Percentiles rank a stretch among this genome's conserved stretches.
These are phyloP conservation scores for Funneliformis mosseae DNA, from an alignment of 192 early-diverging fungal species.

Conservation along the genomic window DNA sequence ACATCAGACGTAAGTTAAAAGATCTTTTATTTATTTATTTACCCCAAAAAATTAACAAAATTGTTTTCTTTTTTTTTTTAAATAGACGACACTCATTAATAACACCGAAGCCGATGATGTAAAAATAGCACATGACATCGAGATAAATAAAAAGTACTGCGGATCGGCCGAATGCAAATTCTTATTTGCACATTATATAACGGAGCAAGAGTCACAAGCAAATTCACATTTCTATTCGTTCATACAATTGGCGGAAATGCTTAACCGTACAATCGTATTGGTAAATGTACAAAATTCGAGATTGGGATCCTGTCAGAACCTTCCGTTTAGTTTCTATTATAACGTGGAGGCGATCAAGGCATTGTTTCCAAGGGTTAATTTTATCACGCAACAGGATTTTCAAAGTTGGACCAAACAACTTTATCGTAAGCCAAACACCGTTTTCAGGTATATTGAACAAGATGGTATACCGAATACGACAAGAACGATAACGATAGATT, in stretches of 20 bases:
- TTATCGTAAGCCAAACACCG: neutral
- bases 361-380: neutral
- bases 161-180: neutral
- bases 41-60: too few species aligned
- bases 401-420: neutral
- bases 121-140: neutral
- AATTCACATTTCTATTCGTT: neutral
- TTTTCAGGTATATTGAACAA: neutral
- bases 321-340: slow-evolving; percentile 18
- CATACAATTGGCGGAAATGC: neutral
- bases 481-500: neutral
- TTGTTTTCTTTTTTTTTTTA: too few species aligned
- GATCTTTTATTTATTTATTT: too few species aligned
- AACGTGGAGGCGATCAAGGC: neutral
- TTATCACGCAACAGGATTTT: slow-evolving; percentile 2
- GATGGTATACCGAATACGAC: neutral
- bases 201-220: neutral
- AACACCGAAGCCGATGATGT: too few species aligned
- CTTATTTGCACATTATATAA: neutral
- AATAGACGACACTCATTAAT: too few species aligned
- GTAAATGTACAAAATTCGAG: slow-evolving; percentile 2
- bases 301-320: neutral
- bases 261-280: neutral
- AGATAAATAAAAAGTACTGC: slow-evolving; percentile 19
- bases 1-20: too few species aligned